Conservation (phyloP, 1,284 basidiomycete species). For the Ceratobasidium sp. region DNA sequence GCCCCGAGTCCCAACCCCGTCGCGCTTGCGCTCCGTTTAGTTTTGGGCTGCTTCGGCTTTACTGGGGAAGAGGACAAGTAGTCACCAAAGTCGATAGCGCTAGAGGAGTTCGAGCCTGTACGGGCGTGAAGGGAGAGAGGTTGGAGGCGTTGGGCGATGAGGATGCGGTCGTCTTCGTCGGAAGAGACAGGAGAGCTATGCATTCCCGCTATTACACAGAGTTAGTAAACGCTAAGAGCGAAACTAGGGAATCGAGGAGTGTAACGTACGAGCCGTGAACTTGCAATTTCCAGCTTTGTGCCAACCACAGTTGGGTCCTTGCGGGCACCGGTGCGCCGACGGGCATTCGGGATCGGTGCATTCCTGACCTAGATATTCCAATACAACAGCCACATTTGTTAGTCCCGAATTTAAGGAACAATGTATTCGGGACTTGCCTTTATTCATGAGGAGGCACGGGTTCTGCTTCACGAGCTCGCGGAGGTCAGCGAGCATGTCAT, state of each 20-base stretch:
- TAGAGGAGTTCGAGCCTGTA: constrained; percentile 20
- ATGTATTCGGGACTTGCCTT: constrained; percentile 49
- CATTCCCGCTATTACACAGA: constrained; percentile 19
- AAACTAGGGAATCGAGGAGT: neutral
- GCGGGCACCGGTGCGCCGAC: constrained; percentile 48
- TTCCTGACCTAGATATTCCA: constrained; percentile 48
- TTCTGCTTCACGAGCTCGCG: constrained; percentile 57
- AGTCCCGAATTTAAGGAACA: neutral
- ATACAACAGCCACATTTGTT: too few relatives aligned
- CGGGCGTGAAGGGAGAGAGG: neutral
- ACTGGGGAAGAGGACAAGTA: constrained; percentile 2
- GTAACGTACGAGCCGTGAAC: constrained; percentile 54
- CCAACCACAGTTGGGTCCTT: constrained; percentile 53
- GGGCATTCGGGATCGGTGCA: constrained; percentile 53
- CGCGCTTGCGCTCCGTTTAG: neutral
- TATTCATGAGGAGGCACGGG: constrained; percentile 56
- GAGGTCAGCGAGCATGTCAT: constrained; percentile 54
- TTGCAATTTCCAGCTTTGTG: constrained; percentile 55
- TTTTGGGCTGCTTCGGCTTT: neutral
- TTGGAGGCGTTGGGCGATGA: neutral
- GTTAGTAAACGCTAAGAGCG: neutral
- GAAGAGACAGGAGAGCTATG: constrained; percentile 15
- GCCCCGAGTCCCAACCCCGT: neutral
- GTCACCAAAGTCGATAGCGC: neutral
- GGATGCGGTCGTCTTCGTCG: constrained; percentile 27